These are phyloP conservation scores for Aurantiochytrium sp. DNA, from an alignment of 108 stramenopile genomes.

Conservation along the genomic window DNA sequence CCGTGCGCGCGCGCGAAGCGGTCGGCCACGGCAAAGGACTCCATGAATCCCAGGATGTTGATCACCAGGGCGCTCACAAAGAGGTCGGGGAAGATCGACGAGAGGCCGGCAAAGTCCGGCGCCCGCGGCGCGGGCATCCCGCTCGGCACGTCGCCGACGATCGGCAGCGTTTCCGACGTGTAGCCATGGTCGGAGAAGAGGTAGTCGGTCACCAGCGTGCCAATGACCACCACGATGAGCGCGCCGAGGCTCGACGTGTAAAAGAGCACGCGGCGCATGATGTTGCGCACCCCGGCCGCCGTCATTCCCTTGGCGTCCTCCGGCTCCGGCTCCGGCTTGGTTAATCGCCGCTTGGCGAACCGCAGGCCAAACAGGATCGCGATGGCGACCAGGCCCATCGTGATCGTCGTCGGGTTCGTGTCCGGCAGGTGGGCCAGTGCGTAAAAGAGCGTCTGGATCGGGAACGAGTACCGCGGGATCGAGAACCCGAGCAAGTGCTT, in stretches of 20 bases:
- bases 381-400: constrained; percentile 51
- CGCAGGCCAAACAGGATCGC: constrained; percentile 48
- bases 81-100: constrained; percentile 39
- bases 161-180: constrained; percentile 53
- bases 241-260: constrained; percentile 47
- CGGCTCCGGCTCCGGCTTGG: neutral
- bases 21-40: constrained; percentile 75
- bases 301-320: neutral
- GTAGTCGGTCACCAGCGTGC: constrained; percentile 36
- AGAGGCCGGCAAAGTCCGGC: neutral
- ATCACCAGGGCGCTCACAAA: constrained; percentile 42
- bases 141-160: constrained; percentile 61
- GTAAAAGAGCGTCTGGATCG: constrained; percentile 51
- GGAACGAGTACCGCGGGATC: constrained; percentile 34
- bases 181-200: constrained; percentile 8
- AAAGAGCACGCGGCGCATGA: neutral
- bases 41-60: constrained; percentile 68
- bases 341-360: neutral
- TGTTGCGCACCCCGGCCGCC: neutral
- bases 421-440: constrained; percentile 51
- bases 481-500: constrained; percentile 72
- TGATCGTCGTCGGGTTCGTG: constrained; percentile 61
- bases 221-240: constrained; percentile 48
- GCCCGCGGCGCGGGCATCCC: constrained; percentile 55
- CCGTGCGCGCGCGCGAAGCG: constrained; percentile 55